Conservation (phyloP, 202 grass and related monocot genomes). For the Zoysia matrella region DNA sequence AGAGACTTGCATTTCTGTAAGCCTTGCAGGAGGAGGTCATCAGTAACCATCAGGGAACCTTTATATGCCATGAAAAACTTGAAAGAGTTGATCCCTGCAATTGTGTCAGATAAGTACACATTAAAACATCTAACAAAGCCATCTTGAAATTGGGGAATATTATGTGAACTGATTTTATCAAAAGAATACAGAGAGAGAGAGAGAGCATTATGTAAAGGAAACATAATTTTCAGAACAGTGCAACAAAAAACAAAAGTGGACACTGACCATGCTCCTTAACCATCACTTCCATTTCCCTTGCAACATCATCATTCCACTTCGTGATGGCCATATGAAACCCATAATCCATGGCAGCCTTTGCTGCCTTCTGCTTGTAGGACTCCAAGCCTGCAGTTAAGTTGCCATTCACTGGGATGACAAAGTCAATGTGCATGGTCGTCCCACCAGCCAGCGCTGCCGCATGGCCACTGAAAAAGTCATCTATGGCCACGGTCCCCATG, state of each 20-base stretch:
- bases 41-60: slow-evolving; percentile 84
- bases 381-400: slow-evolving; percentile 84
- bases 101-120: slow-evolving; percentile 4
- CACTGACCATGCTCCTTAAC: slow-evolving; percentile 87
- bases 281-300: slow-evolving; percentile 94
- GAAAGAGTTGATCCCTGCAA: slow-evolving; percentile 97
- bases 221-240: not conserved
- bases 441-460: slow-evolving; percentile 86
- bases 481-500: slow-evolving; percentile 84
- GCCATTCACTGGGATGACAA: slow-evolving; percentile 90
- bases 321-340: slow-evolving; percentile 99
- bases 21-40: slow-evolving; percentile 91
- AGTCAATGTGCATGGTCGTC: slow-evolving; percentile 99
- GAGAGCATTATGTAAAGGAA: not conserved
- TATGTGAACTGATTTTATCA: not conserved
- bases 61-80: slow-evolving; percentile 99
- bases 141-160: not conserved
- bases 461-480: slow-evolving; percentile 97
- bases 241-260: slow-evolving; percentile 4
- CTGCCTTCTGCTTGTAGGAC: slow-evolving; percentile 75
- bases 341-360: slow-evolving; percentile 91
- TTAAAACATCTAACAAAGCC: not conserved
- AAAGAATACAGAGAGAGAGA: not conserved
- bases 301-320: slow-evolving; percentile 94
- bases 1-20: slow-evolving; percentile 95